Base-by-base conservation (phyloP, 352 stramenopile genomes). In the Pythium angustatum region DNA sequence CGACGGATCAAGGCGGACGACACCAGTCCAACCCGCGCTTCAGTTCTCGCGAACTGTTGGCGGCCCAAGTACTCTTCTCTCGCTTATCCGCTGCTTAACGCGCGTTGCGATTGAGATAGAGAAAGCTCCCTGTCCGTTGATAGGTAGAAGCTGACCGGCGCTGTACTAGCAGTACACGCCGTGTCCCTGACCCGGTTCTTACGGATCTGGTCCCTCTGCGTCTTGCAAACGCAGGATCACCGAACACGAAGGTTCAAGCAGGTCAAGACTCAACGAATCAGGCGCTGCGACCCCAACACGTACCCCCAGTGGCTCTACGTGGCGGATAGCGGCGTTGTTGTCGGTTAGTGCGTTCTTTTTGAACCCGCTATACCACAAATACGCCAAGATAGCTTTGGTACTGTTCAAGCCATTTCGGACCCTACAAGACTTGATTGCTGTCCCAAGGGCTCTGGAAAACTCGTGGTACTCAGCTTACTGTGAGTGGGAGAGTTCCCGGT, bases 221-320 rank as follows among this genome's bases (percentile, higher is more conserved):
- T 15, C 30, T 56, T 56, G 28, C 30, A 56, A 56, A 21, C 49
- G 49, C 49, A 56, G n/a, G 49, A 56, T 56, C 49, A 28, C 22
- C 49, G 28, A 56, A 10, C 31, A 43, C 49, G 33, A 44, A 31
- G 27, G 47, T 54, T 27, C 12, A 27, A 38, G 47, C 47, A 43
- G 17, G 31, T 54, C 19, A 56, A 56, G 30, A 40, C 28, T 56
- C 22, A 56, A 56, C 49, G 27, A 54, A 54, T 22, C 17, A 38
- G 47, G 47, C 47, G 47, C 28, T 54, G 14, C 26, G 47, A 54
- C 47, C 7, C 24, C 27, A 17, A 54, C 8, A 38, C 33, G 33
- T 21, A n/a, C 47, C 47, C 47, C 22, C 9, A 40, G 47, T 36
- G 47, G 47, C 47, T 40, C 47, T 57, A 22, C 31, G 49, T 57